These are phyloP conservation scores for Claviceps digitariae DNA, from an alignment of 2,329 filamentous ascomycete species.

Conservation along the genomic window DNA sequence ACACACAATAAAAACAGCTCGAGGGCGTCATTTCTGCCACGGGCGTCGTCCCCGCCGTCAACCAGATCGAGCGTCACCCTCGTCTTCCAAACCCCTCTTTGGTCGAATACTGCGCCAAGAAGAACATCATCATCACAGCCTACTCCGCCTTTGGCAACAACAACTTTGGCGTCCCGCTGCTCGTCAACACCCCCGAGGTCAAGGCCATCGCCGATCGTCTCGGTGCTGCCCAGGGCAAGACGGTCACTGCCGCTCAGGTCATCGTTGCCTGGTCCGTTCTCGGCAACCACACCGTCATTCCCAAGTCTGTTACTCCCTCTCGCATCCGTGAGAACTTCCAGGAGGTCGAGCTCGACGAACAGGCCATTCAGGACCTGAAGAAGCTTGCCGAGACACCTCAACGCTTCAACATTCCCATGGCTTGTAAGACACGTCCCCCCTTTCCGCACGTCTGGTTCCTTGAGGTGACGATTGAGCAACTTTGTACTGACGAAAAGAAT, in stretches of 20 bases:
- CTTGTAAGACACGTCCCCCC: slow-evolving; percentile 23
- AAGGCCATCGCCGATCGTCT: slow-evolving; percentile 40
- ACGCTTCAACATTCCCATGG: slow-evolving; percentile 31
- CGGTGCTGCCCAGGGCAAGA: slow-evolving; percentile 19
- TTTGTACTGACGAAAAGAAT: background rate
- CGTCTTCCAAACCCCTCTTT: slow-evolving; percentile 44
- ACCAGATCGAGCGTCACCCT: slow-evolving; percentile 58
- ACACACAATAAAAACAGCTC: slow-evolving; percentile 18
- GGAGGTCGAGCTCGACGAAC: slow-evolving; percentile 46
- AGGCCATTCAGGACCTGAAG: slow-evolving; percentile 47
- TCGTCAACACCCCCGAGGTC: slow-evolving; percentile 43
- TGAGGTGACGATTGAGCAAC: slow-evolving; percentile 2
- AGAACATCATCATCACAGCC: slow-evolving; percentile 53
- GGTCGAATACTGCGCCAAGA: slow-evolving; percentile 44
- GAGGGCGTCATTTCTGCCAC: slow-evolving; percentile 42
- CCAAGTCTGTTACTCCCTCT: slow-evolving; percentile 56
- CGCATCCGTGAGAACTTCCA: slow-evolving; percentile 60
- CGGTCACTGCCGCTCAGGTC: slow-evolving; percentile 29
- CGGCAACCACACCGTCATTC: slow-evolving; percentile 56
- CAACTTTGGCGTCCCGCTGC: slow-evolving; percentile 29
- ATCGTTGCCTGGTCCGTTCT: slow-evolving; percentile 45
- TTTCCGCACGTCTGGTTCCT: background rate
- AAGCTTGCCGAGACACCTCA: slow-evolving; percentile 40
- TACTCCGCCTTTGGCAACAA: slow-evolving; percentile 46
- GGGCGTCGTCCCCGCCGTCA: slow-evolving; percentile 46